phyloP scores from a whole-genome alignment of 2,329 filamentous ascomycete species.

The Lachnellula willkommii region DNA sequence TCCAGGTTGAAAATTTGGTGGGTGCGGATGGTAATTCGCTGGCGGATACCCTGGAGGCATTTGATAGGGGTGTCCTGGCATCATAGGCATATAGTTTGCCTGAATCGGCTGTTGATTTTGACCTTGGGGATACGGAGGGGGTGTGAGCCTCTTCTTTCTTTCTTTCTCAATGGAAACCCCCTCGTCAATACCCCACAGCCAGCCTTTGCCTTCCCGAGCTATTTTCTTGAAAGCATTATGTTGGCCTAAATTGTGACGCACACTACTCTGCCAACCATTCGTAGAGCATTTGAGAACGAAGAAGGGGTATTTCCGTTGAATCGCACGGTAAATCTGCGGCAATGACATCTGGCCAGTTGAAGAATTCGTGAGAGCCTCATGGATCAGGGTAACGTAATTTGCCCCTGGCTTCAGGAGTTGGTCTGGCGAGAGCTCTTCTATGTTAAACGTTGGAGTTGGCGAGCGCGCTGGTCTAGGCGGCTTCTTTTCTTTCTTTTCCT shows the following conservation, averaged over 20 bases:
- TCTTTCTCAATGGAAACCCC: conserved; percentile 51
- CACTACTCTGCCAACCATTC: conserved; percentile 56
- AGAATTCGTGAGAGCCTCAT: conserved; percentile 49
- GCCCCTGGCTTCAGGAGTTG: conserved; percentile 61
- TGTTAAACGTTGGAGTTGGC: conserved; percentile 49
- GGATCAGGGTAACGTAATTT: conserved; percentile 55
- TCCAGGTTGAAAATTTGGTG: conserved; percentile 20
- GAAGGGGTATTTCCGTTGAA: conserved; percentile 52
- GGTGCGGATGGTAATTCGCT: conserved; percentile 11
- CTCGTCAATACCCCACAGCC: conserved; percentile 49
- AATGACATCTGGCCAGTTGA: conserved; percentile 47
- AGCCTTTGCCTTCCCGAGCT: conserved; percentile 50
- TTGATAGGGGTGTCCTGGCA: conserved; percentile 15
- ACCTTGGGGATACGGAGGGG: conserved; percentile 36
- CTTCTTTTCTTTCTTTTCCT: conserved; percentile 57
- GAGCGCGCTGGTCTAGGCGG: conserved; percentile 34
- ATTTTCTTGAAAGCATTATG: conserved; percentile 51
- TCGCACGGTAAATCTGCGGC: conserved; percentile 55
- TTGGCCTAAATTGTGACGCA: conserved; percentile 56
- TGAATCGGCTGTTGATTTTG: conserved; percentile 25
- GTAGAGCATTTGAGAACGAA: conserved; percentile 50
- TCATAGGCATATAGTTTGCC: conserved; percentile 11
- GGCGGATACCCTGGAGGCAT: conserved; percentile 23
- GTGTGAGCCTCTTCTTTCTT: conserved; percentile 41
- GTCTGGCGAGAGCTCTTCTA: conserved; percentile 60